Evolutionary conservation across 208 protist genomes (phyloP).

Genomic region (Tetramitus jugosus): DNA sequence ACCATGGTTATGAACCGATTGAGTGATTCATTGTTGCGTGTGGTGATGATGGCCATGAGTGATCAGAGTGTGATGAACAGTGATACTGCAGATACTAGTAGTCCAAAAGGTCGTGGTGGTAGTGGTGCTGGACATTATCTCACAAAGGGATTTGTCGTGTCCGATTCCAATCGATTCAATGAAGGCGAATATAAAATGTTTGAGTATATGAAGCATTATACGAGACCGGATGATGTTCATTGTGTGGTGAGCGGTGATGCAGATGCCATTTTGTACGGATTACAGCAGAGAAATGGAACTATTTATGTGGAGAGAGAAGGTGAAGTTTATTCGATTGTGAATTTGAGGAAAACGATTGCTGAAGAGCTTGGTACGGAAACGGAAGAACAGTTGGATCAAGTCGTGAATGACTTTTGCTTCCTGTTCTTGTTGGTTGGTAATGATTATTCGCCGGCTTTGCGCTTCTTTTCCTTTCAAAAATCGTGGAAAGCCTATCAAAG

Average conservation of each 20-base stretch:
- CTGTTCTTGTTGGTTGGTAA: not conserved
- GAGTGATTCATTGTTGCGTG: not conserved
- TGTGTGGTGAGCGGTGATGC: not conserved
- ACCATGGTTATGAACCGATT: not conserved
- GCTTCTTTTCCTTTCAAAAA: not conserved
- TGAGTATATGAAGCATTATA: not conserved
- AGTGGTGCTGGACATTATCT: not conserved
- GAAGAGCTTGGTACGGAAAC: not conserved
- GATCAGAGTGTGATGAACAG: too few species aligned
- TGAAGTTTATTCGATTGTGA: not conserved
- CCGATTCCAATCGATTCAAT: not conserved
- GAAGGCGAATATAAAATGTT: slow-evolving; percentile 1
- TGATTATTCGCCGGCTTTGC: not conserved
- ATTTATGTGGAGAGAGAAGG: too few species aligned
- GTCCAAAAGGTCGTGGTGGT: too few species aligned
- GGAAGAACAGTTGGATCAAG: not conserved
- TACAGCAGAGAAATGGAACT: not conserved
- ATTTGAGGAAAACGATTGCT: not conserved
- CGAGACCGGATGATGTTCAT: not conserved
- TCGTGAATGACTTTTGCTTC: not conserved
- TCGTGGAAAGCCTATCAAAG: not conserved
- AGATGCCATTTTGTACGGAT: not conserved
- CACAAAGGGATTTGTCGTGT: not conserved
- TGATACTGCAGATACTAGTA: too few species aligned
- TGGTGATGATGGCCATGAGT: not conserved